A percentile compares a stretch with the other conserved stretches of the same genome.
These are phyloP conservation scores for Auriscalpium orientale DNA, from an alignment of 768 basidiomycete genomes.

Conservation along the genomic window DNA sequence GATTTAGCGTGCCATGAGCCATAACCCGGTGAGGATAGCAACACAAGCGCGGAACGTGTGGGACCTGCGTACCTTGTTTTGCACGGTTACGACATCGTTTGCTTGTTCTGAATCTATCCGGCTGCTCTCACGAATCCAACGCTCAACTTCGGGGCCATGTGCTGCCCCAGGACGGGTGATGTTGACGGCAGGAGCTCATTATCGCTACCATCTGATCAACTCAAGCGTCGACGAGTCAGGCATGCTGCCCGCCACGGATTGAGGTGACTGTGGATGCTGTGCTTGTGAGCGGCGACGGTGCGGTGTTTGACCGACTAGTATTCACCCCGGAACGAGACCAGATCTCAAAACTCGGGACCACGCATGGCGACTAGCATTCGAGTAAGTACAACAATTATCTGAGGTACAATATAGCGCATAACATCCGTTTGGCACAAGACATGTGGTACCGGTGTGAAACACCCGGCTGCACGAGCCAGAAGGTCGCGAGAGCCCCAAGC, in stretches of 20 bases:
- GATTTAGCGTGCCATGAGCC: background rate
- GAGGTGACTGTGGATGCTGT: no score
- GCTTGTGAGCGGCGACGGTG: no score
- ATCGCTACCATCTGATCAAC: background rate
- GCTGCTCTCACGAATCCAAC: background rate
- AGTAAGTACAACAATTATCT: background rate
- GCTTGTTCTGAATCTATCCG: background rate
- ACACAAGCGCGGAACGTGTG: background rate
- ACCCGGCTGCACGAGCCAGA: background rate
- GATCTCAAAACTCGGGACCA: no score
- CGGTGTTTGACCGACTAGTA: no score
- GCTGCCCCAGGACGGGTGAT: background rate
- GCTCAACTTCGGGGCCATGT: constrained; percentile 2
- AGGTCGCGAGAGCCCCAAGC: no score
- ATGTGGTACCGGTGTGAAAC: background rate
- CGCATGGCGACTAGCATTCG: background rate
- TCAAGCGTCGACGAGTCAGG: no score
- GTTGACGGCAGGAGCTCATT: background rate
- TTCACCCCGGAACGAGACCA: no score
- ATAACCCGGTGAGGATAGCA: background rate
- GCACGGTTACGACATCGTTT: background rate
- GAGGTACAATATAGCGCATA: no score
- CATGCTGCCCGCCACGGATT: no score
- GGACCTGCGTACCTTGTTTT: background rate
- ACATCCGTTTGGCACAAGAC: no score